Conservation (phyloP, 768 basidiomycete species). For the Tricholoma sp. region DNA sequence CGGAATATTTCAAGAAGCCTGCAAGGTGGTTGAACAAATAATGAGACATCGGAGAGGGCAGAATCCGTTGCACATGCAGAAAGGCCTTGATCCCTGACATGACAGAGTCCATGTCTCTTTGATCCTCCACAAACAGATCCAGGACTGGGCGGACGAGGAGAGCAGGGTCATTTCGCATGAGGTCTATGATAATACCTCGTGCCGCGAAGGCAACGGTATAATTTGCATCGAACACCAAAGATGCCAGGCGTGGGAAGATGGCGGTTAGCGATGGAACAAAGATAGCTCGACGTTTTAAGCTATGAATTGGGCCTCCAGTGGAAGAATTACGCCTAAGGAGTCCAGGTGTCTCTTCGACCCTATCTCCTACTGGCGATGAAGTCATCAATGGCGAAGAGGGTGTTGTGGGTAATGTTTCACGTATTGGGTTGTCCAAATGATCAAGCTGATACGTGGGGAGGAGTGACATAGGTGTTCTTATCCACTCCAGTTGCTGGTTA, state of each 20-base stretch:
- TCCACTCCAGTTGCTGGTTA: conserved; percentile 54
- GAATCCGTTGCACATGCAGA: conserved; percentile 45
- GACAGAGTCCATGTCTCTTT: conserved; percentile 41
- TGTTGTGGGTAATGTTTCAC: conserved; percentile 16
- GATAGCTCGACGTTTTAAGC: conserved; percentile 55
- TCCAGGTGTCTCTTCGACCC: conserved; percentile 21
- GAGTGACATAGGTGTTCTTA: conserved; percentile 61
- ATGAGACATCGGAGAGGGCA: conserved; percentile 65
- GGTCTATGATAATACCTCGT: conserved; percentile 50
- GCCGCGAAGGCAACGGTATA: conserved; percentile 52
- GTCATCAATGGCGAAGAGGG: conserved; percentile 22
- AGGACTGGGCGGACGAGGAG: conserved; percentile 60
- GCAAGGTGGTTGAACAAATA: conserved; percentile 65
- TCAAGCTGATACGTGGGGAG: conserved; percentile 55
- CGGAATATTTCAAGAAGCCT: conserved; percentile 55
- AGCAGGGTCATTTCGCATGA: conserved; percentile 72
- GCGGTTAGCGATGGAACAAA: conserved; percentile 58
- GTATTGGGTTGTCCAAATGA: conserved; percentile 34
- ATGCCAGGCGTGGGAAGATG: conserved; percentile 50
- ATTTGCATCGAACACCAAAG: conserved; percentile 48
- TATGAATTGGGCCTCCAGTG: conserved; percentile 37
- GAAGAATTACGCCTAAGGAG: conserved; percentile 56
- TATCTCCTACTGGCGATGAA: conserved; percentile 11
- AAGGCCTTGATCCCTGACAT: conserved; percentile 50
- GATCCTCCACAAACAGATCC: conserved; percentile 51